Base-by-base conservation (phyloP, 1,284 basidiomycete species). In the Veloboletus limbatus region DNA sequence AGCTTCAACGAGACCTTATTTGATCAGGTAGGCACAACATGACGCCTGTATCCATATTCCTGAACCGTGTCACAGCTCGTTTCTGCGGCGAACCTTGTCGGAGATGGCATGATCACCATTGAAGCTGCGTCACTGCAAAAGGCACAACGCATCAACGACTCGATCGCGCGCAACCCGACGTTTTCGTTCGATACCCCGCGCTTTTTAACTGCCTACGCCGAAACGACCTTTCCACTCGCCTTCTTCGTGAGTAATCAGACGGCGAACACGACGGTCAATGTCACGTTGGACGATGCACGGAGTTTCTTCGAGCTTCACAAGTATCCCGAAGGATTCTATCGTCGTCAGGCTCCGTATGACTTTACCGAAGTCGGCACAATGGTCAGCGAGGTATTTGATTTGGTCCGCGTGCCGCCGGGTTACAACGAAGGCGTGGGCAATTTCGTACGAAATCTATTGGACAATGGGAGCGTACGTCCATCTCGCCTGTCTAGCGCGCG, bases 231-330 rank as follows among this genome's bases (percentile, higher is more conserved):
- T 11, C 61, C 59, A 1, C 47, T 66, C 7, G 59, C 57, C 3
- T 64, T 66, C 40, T 64, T 65, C 31, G 49, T 49, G 18, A 62
- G 49, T 43, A 54, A 62, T 40, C 61, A 64, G 42, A 64, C 55
- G 1, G 32, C 1, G 16, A 43, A 60, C 39, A 49, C 58, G 35
- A 57, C 48, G 8, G 3, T 48, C 1, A 45, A 41, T 8, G 24
- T 6, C 3, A 56, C 57, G 8, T 3, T 64, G 4, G 43, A 47
- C 8, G 2, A 48, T 1, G 61, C 58, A 3, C 42, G 48, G 27
- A 53, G 47, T 28, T 62, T 64, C 45, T 60, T 43, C 18, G n/a
- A 60, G 6, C 0, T 2, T 2, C 48, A 60, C 43, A 26, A 26
- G 36, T 60, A 36, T 18, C 58, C 61, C 13, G 40, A 62, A 0